Percentiles rank a stretch among this genome's conserved stretches.
Conservation (phyloP, 192 early-diverging fungal genomes). For the Backusella australiensis region DNA sequence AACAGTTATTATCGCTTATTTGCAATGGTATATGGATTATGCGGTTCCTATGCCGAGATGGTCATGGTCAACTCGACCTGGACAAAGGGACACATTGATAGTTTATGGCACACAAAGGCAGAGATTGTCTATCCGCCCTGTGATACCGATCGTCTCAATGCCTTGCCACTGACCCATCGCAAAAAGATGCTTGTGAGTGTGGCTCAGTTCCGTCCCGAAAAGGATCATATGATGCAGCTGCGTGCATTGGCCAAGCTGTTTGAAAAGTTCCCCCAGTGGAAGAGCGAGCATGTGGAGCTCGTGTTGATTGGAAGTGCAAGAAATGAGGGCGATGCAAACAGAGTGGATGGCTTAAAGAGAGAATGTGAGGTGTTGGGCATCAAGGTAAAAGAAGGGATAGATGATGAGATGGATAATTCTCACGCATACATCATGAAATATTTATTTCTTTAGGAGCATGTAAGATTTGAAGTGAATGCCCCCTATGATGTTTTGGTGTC, state of each 20-base stretch:
- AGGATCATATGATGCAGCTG: constrained; percentile 86
- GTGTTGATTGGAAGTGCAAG: constrained; percentile 87
- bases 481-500: constrained; percentile 63
- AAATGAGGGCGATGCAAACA: constrained; percentile 71
- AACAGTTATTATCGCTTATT: constrained; percentile 81
- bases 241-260: constrained; percentile 68
- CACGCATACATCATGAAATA: neutral
- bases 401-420: neutral
- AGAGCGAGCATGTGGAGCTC: constrained; percentile 44
- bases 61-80: constrained; percentile 97
- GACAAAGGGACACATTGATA: constrained; percentile 89
- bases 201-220: constrained; percentile 96
- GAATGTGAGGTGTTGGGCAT: constrained; percentile 51
- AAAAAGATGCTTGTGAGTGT: constrained; percentile 74
- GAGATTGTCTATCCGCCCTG: constrained; percentile 92
- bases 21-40: constrained; percentile 70
- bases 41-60: constrained; percentile 76
- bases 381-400: constrained; percentile 39
- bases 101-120: constrained; percentile 75
- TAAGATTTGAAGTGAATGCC: constrained; percentile 82
- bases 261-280: constrained; percentile 52
- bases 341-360: constrained; percentile 59
- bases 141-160: constrained; percentile 66
- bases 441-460: constrained; percentile 56
- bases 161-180: constrained; percentile 54